Evolutionary conservation across 106 monocot species (phyloP).

Genomic region (Dendrobium huoshanense): DNA sequence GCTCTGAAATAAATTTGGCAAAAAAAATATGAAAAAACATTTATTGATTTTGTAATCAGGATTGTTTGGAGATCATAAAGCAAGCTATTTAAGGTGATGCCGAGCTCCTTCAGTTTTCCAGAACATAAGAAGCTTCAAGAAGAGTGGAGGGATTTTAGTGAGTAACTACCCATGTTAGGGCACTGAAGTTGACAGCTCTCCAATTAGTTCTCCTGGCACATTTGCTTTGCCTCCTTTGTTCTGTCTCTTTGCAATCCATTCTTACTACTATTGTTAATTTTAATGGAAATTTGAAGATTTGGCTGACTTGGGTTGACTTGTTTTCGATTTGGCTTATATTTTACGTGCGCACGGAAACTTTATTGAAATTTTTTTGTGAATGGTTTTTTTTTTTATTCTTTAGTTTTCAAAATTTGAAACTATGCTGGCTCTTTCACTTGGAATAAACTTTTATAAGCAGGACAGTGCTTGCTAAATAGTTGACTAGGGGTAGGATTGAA

Average conservation of each 20-base stretch:
- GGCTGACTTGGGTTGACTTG: neutral
- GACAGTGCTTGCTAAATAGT: neutral
- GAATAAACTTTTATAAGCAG: neutral
- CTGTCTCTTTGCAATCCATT: neutral
- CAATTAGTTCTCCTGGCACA: too few species aligned
- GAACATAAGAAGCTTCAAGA: too few species aligned
- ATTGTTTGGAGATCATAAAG: too few species aligned
- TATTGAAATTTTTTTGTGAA: neutral
- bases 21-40: too few species aligned
- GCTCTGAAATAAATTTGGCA: neutral
- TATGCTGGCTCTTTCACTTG: neutral
- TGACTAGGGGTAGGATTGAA: neutral
- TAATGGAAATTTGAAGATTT: neutral
- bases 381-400: too few species aligned
- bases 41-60: too few species aligned
- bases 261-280: neutral
- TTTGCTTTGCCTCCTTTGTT: too few species aligned
- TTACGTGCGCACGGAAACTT: neutral
- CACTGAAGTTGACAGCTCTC: too few species aligned
- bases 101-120: too few species aligned
- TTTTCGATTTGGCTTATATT: neutral
- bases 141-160: too few species aligned
- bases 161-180: too few species aligned
- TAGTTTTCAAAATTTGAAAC: neutral
- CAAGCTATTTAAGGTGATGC: too few species aligned